phyloP scores from a whole-genome alignment of 2,329 filamentous ascomycete species.

The Xylaria arbuscula region DNA sequence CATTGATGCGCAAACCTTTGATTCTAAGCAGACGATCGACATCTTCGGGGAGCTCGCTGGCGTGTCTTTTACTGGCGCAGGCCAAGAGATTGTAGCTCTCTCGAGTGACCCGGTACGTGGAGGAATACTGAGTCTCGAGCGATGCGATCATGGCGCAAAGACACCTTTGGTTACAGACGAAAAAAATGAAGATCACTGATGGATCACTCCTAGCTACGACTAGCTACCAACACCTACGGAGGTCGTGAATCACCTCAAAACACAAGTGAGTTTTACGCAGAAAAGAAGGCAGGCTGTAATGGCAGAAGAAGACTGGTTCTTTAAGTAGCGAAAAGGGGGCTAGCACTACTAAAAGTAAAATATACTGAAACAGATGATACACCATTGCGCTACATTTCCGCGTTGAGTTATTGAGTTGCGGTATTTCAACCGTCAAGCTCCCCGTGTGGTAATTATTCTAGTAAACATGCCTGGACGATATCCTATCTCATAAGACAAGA shows the following conservation, averaged over 20 bases:
- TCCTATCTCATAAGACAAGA: too few species aligned
- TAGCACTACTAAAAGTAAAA: too few species aligned
- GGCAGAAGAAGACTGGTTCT: slow-evolving; percentile 45
- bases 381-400: too few species aligned
- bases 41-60: slow-evolving; percentile 82
- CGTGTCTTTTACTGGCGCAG: slow-evolving; percentile 72
- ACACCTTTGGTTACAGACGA: slow-evolving; percentile 42
- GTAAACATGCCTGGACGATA: too few species aligned
- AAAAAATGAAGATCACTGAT: slow-evolving; percentile 35
- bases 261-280: slow-evolving; percentile 44
- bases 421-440: too few species aligned
- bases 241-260: slow-evolving; percentile 38
- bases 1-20: slow-evolving; percentile 73
- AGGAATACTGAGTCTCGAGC: slow-evolving; percentile 72
- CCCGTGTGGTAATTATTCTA: too few species aligned
- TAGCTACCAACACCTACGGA: slow-evolving; percentile 46
- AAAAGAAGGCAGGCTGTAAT: slow-evolving; percentile 47
- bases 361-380: too few species aligned
- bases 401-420: too few species aligned
- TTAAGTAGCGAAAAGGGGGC: slow-evolving; percentile 38
- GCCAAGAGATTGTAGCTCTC: slow-evolving; percentile 74
- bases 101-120: slow-evolving; percentile 74
- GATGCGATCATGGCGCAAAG: slow-evolving; percentile 55
- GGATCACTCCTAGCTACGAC: slow-evolving; percentile 44
- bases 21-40: slow-evolving; percentile 75